Conservation (phyloP, 768 basidiomycete species). For the button mushroom (Agaricus bisporus) region DNA sequence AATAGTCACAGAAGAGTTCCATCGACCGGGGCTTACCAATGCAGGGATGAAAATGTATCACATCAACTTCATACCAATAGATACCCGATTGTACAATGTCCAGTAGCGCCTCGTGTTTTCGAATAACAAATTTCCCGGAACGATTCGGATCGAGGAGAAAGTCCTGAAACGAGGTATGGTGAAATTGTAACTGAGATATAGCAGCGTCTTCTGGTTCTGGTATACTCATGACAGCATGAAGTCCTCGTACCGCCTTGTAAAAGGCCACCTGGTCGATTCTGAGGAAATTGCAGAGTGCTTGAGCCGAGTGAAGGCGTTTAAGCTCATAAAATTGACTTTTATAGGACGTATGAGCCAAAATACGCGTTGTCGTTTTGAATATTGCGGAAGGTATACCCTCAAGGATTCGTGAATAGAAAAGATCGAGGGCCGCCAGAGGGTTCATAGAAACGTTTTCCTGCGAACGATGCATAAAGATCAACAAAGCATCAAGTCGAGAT, state of each 20-base stretch:
- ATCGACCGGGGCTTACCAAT: neutral
- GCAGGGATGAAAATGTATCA: neutral
- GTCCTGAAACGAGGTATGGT: constrained; percentile 4
- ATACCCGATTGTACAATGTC: neutral
- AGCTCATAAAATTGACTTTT: too few species aligned
- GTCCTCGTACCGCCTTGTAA: neutral
- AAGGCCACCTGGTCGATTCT: neutral
- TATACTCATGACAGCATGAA: neutral
- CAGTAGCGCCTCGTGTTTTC: neutral
- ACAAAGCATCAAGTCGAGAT: neutral
- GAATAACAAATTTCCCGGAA: neutral
- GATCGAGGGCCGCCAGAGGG: neutral
- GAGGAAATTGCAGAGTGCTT: neutral
- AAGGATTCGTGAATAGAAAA: constrained; percentile 1
- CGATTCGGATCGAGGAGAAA: neutral
- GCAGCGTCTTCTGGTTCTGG: neutral
- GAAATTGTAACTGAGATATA: neutral
- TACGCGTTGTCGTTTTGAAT: neutral
- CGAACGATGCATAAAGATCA: neutral
- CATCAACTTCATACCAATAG: neutral
- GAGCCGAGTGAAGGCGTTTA: neutral
- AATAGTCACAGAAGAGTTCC: neutral
- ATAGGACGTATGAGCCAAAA: neutral
- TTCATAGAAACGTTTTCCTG: neutral
- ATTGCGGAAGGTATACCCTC: neutral